Evolutionary conservation across 192 early-diverging fungal species (phyloP), one percentile per base, ranked within the genome.

Genomic region (Coemansia sp.): DNA sequence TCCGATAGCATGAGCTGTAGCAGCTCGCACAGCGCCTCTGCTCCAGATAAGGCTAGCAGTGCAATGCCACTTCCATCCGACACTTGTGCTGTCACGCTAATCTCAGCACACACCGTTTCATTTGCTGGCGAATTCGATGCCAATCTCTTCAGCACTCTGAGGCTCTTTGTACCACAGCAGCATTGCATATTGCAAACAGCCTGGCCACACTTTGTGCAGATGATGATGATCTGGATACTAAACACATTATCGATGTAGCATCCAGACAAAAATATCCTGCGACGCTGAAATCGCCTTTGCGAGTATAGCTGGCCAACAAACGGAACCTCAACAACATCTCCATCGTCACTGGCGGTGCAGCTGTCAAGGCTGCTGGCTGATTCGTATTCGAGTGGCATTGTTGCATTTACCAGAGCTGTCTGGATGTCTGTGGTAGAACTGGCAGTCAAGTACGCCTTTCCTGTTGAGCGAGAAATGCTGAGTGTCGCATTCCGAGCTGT

Each of bases 11-110:
- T n/a, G 12, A 79, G 34, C 6, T 46, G 58, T 6, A 80, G 53
- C 39, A 52, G 16, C 12, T 23, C 25, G 15, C 53, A 56, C 10
- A 40, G 58, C 16, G 68, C 18, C 12, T 51, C 45, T 6, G 28
- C 10, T 9, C 29, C 55, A 13, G 55, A 43, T 9, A 51, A 42
- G 0, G 35, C 20, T 37, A 71, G 2, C 33, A 68, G 51, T n/a
- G 68, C 72, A 29, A 71, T 64, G 0, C 77, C 77, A 48, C 77
- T 80, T 30, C 77, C 77, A 29, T 80, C 77, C 1, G 72, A 55
- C 12, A 68, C 66, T 23, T 70, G 62, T 16, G 65, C 70, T 29
- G 55, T 28, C 43, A 74, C 26, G 56, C 70, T 72, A 26, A 64
- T 40, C 0, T 40, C 37, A 12, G 43, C 34, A 4, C 25, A 12